phyloP scores from a whole-genome alignment of 2,329 filamentous ascomycete genomes.

The Exophiala bonariae region DNA sequence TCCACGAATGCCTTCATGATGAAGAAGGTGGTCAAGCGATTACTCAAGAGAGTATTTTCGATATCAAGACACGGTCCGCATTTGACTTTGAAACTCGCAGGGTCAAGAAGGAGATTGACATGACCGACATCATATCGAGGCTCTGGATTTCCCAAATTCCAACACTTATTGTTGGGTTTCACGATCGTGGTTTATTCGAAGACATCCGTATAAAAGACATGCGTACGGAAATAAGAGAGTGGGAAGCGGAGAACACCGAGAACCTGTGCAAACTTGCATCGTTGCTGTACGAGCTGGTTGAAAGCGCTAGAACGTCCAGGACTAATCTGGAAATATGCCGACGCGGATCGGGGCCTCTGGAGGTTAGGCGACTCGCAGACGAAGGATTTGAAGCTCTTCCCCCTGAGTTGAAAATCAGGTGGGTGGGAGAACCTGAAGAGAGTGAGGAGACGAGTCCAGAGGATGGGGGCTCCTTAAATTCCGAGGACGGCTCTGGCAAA shows the following conservation, averaged over 20 bases:
- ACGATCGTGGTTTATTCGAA: constrained; percentile 45
- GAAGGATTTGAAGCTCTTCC: constrained; percentile 9
- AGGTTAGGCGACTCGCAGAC: constrained; percentile 7
- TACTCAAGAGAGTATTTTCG: constrained; percentile 2
- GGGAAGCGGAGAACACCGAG: constrained; percentile 43
- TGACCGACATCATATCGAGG: constrained; percentile 44
- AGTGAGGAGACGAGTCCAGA: not conserved
- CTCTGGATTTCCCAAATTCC: constrained; percentile 55
- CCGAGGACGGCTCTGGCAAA: not conserved
- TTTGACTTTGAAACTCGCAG: constrained; percentile 57
- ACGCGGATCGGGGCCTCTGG: constrained; percentile 1
- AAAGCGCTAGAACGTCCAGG: constrained; percentile 26
- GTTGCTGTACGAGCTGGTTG: constrained; percentile 35
- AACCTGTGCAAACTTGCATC: constrained; percentile 30
- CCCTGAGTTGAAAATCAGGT: constrained; percentile 4
- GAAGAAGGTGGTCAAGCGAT: constrained; percentile 2
- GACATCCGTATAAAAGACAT: constrained; percentile 43
- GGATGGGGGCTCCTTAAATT: not conserved
- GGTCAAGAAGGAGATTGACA: constrained; percentile 33
- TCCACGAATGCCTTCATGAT: not conserved
- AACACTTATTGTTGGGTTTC: constrained; percentile 54
- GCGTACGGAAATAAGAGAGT: constrained; percentile 37
- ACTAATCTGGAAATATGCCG: constrained; percentile 36
- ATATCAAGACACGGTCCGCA: constrained; percentile 3
- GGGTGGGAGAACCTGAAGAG: constrained; percentile 3